Evolutionary conservation across 768 basidiomycete genomes (phyloP), one percentile per base, ranked within the genome.

Genomic region (Candolleomyces eurysporus): DNA sequence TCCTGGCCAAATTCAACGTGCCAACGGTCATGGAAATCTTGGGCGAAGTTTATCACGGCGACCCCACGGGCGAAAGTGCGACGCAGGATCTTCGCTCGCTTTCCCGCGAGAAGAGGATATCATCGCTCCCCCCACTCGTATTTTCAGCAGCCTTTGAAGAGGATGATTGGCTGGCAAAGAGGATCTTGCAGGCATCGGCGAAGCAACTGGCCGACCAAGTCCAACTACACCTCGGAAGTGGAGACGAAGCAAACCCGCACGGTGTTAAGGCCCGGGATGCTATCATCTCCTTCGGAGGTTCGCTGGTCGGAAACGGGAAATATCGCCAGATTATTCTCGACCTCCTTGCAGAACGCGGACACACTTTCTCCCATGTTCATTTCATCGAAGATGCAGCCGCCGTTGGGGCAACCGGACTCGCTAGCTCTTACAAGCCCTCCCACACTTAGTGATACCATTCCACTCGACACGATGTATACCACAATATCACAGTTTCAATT

Each of bases 221-320:
- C 40, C 75, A 81, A 1, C 71, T 83, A 48, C 74, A 90, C 26
- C 75, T 88, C 2, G 77, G 78, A 5, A 75, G 81, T 32, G 76
- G 74, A 8, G 60, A 48, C 17, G 61, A 63, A 6, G 67, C 64
- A 7, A 67, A 67, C 13, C 73, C 76, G 2, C 75, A 69, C 10
- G 68, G 75, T 0, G 80, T 90, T 54, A 77, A 76, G 48, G 82
- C 90, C 0, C 70, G 75, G 43, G 79, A 86, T 2, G 78, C 84
- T 39, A 81, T 92, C 3, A 67, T 94, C 17, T 91, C 86, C 62
- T 87, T 93, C 60, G 92, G 92, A 9, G 92, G 92, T n/a, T 91
- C 89, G 19, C 71, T 94, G 63, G 85, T 85, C 4, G 86, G 89
- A 3, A 72, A 91, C 1, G 78, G 82, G 57, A 73, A 67, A 42